Conservation (phyloP, 129 eudicot genomes). For the Heracleum sosnowskyi region DNA sequence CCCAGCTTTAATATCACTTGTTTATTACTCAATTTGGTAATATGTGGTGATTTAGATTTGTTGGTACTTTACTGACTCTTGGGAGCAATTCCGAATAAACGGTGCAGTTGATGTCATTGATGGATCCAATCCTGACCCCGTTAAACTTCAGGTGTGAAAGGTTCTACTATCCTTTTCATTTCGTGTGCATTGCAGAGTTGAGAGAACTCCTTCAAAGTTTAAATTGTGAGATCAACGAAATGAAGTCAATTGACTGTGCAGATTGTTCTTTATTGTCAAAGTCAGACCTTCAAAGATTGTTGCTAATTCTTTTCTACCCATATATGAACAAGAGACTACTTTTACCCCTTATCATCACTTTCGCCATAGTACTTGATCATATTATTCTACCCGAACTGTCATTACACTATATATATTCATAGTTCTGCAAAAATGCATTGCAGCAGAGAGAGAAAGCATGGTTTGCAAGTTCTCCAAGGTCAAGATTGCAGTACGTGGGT, state of each 20-base stretch:
- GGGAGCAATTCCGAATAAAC: slow-evolving; percentile 91
- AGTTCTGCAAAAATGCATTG: slow-evolving; percentile 11
- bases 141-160: slow-evolving; percentile 60
- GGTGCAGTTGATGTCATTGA: slow-evolving; percentile 75
- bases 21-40: background rate
- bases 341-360: background rate
- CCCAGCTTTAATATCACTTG: background rate
- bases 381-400: background rate
- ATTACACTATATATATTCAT: too few relatives aligned
- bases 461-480: slow-evolving; percentile 80
- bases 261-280: background rate
- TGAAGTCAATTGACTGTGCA: background rate
- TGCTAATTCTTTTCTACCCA: background rate
- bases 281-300: background rate
- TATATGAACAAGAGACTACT: background rate
- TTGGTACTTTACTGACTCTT: slow-evolving; percentile 84
- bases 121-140: slow-evolving; percentile 62
- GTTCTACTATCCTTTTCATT: background rate
- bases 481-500: slow-evolving; percentile 73
- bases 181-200: background rate
- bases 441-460: slow-evolving; percentile 91
- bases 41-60: slow-evolving; percentile 51
- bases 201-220: background rate
- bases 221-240: background rate
- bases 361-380: background rate